phyloP scores from a whole-genome alignment of 139 green algal genomes.

The Auxenochlorella pyrenoidosa region DNA sequence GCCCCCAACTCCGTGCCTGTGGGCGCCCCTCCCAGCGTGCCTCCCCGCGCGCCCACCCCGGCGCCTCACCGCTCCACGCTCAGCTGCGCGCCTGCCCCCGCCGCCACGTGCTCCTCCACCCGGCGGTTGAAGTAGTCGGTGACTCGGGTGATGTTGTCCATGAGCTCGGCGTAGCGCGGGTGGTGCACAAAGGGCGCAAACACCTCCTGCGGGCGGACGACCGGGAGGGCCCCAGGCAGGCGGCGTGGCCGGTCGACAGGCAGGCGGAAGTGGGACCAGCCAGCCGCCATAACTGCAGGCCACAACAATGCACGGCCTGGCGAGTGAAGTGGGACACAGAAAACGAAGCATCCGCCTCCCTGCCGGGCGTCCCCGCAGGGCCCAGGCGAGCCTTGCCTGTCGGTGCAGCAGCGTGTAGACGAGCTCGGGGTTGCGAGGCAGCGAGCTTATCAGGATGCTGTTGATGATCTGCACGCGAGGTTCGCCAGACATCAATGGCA shows the following conservation, averaged over 20 bases:
- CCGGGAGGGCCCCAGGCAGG: too few relatives aligned
- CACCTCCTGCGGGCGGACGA: conserved; percentile 48
- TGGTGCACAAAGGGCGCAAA: conserved; percentile 66
- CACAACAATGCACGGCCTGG: too few relatives aligned
- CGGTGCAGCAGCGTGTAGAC: conserved; percentile 93
- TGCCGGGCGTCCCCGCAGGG: too few relatives aligned
- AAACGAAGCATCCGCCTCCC: too few relatives aligned
- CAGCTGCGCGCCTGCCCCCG: conserved; percentile 26
- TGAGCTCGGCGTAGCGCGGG: conserved; percentile 70
- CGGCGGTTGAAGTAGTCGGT: conserved; percentile 68
- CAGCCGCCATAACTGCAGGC: too few relatives aligned
- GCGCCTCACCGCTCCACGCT: conserved; percentile 8
- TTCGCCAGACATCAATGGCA: too few relatives aligned
- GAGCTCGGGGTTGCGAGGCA: conserved; percentile 66
- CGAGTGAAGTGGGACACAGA: too few relatives aligned
- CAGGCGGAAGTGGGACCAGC: too few relatives aligned
- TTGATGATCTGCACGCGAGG: conserved; percentile 74
- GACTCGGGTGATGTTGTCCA: conserved; percentile 67
- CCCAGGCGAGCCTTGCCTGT: conserved; percentile 21
- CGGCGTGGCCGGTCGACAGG: too few relatives aligned
- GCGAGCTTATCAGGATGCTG: conserved; percentile 67
- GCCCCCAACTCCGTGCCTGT: too few relatives aligned
- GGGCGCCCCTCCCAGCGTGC: too few relatives aligned
- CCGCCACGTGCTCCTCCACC: conserved; percentile 57
- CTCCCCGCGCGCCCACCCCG: too few relatives aligned